Base-by-base conservation (phyloP, 495 filamentous ascomycete species). In the Hypoxylon perforatum region DNA sequence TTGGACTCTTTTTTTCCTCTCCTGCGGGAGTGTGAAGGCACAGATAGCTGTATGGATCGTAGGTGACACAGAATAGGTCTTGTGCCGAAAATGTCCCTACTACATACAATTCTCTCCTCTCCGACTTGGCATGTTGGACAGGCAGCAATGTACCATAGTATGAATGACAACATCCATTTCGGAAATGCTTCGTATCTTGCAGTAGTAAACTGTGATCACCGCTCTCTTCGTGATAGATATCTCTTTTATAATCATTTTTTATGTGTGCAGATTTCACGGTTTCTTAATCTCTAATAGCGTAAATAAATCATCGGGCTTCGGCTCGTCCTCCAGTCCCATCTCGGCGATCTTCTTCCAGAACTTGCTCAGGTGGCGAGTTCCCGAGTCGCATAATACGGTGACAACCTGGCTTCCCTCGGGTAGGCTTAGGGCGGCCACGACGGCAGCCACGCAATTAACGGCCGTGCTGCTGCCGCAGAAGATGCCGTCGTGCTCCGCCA, bases 401-500 rank as follows among this genome's bases (percentile, higher is more conserved):
- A 97, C 94, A 45, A 99, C 88, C 39, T 86, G 81, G 71, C 94
- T 90, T 0, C 90, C 93, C 57, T 67, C 66, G 23, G 81, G 81
- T 63, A 98, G 77, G 57, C 82, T 82, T 72, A 90, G 80, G 18
- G 94, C 95, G 7, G 89, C 88, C 59, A 89, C 86, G 10, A 93
- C 91, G 2, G 95, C 92, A 4, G 93, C 95, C 56, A 97, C 91
- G 71, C 93, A 97, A 73, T 99, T 99, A 14, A 98, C 94, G 15
- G 94, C 92, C 75, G 90, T 96, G 72, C 92, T 96, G 68, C 93
- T 97, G 8, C 95, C 95, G 30, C 92, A 82, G 72, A 99, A 99
- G 35, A 99, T 88, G 0, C 95, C 95, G 74, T 99, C 95, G 69
- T 93, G 91, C 82, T 98, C 94, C 2, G 97, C 95, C 33, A 99